Evolutionary conservation across 345 rosid genomes (phyloP).

Genomic region (Linum lewisii): DNA sequence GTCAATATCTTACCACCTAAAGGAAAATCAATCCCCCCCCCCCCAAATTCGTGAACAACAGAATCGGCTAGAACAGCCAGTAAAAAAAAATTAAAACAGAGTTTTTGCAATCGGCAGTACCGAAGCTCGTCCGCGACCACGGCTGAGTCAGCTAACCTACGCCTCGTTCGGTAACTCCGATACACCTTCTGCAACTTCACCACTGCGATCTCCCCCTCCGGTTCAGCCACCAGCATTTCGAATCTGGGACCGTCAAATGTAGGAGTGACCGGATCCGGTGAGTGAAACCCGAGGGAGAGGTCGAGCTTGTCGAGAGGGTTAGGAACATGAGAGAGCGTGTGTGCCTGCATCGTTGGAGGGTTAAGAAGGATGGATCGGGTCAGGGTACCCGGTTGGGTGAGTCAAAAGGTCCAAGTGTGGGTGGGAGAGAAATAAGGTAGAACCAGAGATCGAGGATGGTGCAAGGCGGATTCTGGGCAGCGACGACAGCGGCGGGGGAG

Average conservation of each 20-base stretch:
- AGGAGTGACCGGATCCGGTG: background rate
- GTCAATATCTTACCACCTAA: conserved; percentile 86
- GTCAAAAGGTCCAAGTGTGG: background rate
- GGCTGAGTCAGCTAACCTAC: conserved; percentile 30
- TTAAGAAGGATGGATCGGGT: background rate
- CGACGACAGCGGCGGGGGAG: too few relatives aligned
- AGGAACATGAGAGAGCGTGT: background rate
- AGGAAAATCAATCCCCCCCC: conserved; percentile 1
- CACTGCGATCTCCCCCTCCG: conserved; percentile 14
- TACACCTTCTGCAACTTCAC: conserved; percentile 31
- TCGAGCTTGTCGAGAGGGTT: background rate
- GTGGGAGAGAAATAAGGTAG: background rate
- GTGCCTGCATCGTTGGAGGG: background rate
- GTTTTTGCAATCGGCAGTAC: conserved; percentile 5
- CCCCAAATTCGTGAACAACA: too few relatives aligned
- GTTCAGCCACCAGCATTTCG: background rate
- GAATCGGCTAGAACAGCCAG: background rate
- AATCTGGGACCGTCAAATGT: background rate
- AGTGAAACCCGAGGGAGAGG: background rate
- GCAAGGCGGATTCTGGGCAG: too few relatives aligned
- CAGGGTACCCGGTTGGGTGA: background rate
- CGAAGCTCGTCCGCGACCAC: conserved; percentile 32
- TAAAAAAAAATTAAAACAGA: background rate
- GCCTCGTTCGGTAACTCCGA: conserved; percentile 10
- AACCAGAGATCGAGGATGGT: background rate